Percentiles rank a stretch among this genome's conserved stretches.
phyloP scores from a whole-genome alignment of 176 grass and related monocot species.

The Stipa capillata region DNA sequence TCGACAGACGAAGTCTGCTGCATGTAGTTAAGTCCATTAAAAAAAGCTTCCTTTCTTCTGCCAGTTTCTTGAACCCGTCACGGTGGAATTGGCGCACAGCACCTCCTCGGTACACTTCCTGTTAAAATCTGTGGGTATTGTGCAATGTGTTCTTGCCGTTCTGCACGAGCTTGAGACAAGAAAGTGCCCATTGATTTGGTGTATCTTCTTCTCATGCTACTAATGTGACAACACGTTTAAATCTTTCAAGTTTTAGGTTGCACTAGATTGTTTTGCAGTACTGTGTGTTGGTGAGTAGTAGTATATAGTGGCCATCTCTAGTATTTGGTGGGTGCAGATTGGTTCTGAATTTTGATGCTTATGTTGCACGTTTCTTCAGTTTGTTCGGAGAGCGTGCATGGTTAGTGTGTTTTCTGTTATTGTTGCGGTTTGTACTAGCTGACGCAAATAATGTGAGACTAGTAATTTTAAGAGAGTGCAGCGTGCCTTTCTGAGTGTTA shows the following conservation, averaged over 20 bases:
- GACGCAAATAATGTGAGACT: slow-evolving; percentile 34
- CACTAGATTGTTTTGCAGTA: background rate
- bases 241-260: background rate
- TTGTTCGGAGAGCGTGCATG: background rate
- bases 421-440: slow-evolving; percentile 20
- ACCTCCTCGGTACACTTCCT: background rate
- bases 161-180: background rate
- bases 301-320: background rate
- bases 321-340: slow-evolving; percentile 13
- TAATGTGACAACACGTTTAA: background rate
- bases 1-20: background rate
- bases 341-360: slow-evolving; percentile 14
- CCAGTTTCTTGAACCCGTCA: background rate
- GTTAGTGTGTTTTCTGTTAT: slow-evolving; percentile 25
- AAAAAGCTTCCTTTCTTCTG: background rate
- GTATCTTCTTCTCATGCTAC: background rate
- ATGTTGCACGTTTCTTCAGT: background rate
- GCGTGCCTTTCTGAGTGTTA: too few relatives aligned
- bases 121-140: background rate
- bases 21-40: slow-evolving; percentile 35
- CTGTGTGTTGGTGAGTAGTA: background rate
- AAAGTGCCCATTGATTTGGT: background rate
- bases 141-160: background rate
- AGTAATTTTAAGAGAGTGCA: too few relatives aligned
- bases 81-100: background rate